These are phyloP conservation scores for Jaapia argillacea DNA, from an alignment of 768 basidiomycete genomes.

Conservation along the genomic window DNA sequence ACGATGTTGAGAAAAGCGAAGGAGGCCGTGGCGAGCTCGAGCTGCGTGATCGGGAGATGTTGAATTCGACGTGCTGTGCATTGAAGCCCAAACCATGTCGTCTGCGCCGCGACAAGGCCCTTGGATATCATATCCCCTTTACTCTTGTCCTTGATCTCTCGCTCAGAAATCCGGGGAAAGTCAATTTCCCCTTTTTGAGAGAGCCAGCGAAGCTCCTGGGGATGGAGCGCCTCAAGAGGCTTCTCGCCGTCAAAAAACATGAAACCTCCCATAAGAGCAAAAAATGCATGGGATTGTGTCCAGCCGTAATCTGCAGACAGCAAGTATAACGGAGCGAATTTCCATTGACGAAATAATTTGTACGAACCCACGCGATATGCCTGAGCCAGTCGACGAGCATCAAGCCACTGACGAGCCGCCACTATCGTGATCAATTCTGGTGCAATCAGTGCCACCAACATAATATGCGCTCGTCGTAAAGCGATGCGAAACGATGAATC, in stretches of 20 bases:
- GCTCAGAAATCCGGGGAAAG: background rate
- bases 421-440: too few species aligned
- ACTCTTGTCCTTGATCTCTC: constrained; percentile 4
- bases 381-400: too few species aligned
- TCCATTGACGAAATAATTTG: too few species aligned
- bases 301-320: too few species aligned
- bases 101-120: constrained; percentile 13
- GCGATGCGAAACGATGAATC: too few species aligned
- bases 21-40: constrained; percentile 22
- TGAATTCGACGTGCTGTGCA: constrained; percentile 13
- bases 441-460: too few species aligned
- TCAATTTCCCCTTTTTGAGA: background rate
- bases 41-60: constrained; percentile 16
- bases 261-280: constrained; percentile 3
- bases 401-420: too few species aligned
- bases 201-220: too few species aligned
- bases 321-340: too few species aligned
- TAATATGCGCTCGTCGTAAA: too few species aligned
- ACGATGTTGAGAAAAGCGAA: constrained; percentile 7
- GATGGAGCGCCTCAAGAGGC: too few species aligned
- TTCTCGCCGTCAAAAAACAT: background rate
- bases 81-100: constrained; percentile 22
- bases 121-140: background rate
- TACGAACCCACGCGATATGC: too few species aligned
- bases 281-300: constrained; percentile 2